phyloP scores from a whole-genome alignment of 768 basidiomycete genomes.

The Mycena rosella region DNA sequence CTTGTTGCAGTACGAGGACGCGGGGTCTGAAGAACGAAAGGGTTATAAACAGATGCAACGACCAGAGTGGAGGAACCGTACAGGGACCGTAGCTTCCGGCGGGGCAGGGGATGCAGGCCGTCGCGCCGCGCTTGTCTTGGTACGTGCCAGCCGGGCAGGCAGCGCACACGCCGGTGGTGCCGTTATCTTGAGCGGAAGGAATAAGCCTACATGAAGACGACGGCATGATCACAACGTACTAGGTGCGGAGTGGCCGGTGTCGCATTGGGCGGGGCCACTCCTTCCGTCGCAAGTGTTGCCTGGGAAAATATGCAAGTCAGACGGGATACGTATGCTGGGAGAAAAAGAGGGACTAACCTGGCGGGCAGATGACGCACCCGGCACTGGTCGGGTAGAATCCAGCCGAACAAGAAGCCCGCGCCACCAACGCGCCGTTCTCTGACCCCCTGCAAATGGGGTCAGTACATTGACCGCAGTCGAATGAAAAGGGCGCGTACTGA shows the following conservation, averaged over 20 bases:
- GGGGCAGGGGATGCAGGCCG: neutral
- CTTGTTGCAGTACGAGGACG: conserved; percentile 2
- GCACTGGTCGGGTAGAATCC: no score
- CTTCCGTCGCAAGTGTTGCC: conserved; percentile 9
- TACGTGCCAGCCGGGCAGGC: conserved; percentile 3
- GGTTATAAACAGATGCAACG: neutral
- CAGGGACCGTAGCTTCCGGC: neutral
- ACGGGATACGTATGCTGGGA: neutral
- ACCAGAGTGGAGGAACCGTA: neutral
- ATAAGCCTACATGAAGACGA: neutral
- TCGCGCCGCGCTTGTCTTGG: neutral
- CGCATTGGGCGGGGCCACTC: neutral
- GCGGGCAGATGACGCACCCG: neutral
- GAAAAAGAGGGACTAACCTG: neutral
- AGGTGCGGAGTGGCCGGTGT: neutral
- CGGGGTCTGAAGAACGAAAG: neutral
- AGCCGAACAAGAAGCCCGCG: neutral
- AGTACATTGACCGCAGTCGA: neutral
- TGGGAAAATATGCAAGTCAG: no score
- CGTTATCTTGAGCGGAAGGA: neutral
- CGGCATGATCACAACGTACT: neutral
- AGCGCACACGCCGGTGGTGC: neutral
- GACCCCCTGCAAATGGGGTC: neutral
- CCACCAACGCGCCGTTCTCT: neutral
- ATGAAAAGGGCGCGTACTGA: neutral